Percentiles rank a stretch among this genome's conserved stretches.
Evolutionary conservation across 2,329 filamentous ascomycete species (phyloP).

Genomic region (Paraconiothyrium sp.): DNA sequence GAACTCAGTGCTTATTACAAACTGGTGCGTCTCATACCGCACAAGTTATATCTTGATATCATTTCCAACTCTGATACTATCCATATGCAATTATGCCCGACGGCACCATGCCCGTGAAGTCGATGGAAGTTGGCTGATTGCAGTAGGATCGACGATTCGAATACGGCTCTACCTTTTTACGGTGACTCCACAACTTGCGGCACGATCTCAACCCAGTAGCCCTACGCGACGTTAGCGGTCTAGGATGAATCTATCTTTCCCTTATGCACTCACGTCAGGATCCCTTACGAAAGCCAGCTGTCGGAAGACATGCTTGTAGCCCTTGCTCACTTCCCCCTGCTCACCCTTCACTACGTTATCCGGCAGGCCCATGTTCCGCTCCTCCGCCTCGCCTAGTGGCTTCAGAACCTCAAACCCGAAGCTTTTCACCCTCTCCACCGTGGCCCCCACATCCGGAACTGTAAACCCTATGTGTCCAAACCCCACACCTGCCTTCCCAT

Average conservation of each 20-base stretch:
- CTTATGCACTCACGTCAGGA: conserved; percentile 41
- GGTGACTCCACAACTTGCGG: conserved; percentile 28
- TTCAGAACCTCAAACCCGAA: conserved; percentile 41
- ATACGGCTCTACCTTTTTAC: too few relatives aligned
- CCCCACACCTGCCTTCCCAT: conserved; percentile 29
- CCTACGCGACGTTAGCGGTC: conserved; percentile 28
- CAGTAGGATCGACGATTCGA: too few relatives aligned
- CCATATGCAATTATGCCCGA: too few relatives aligned
- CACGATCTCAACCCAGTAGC: conserved; percentile 44
- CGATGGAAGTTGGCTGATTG: too few relatives aligned
- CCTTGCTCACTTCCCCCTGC: conserved; percentile 30
- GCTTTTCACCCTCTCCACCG: conserved; percentile 31
- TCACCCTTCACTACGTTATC: conserved; percentile 28
- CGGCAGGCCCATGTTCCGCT: conserved; percentile 36
- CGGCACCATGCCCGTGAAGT: too few relatives aligned
- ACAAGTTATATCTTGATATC: too few relatives aligned
- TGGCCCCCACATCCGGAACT: conserved; percentile 40
- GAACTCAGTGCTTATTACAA: too few relatives aligned
- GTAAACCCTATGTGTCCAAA: conserved; percentile 50
- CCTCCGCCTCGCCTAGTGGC: conserved; percentile 37
- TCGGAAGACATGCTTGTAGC: conserved; percentile 41
- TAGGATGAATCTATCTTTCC: not conserved
- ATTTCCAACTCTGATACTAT: too few relatives aligned
- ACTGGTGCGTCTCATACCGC: too few relatives aligned
- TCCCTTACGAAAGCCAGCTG: conserved; percentile 48